Conservation (phyloP, 345 rosid genomes). For the Anacardium occidentale region DNA sequence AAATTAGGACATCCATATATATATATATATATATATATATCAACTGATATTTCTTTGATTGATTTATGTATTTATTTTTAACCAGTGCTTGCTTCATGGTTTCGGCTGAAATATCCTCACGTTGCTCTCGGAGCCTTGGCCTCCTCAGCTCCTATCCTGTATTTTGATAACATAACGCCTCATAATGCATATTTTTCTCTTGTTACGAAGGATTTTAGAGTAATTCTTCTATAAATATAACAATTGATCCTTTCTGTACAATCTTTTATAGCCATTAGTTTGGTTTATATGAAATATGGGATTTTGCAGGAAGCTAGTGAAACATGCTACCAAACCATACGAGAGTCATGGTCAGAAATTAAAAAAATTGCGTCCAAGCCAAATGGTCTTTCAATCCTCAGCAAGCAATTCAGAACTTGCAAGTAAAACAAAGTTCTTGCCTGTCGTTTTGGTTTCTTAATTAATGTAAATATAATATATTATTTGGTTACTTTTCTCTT, state of each 20-base stretch:
- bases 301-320: constrained; percentile 21
- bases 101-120: constrained; percentile 55
- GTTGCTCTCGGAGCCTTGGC: constrained; percentile 56
- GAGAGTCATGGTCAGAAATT: constrained; percentile 36
- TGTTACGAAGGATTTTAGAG: constrained; percentile 34
- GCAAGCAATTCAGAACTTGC: constrained; percentile 52
- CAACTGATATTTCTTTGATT: no score
- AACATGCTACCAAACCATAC: constrained; percentile 34
- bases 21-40: no score
- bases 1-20: no score
- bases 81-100: constrained; percentile 54
- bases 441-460: no score
- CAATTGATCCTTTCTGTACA: background rate
- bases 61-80: no score
- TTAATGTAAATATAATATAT: no score
- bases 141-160: constrained; percentile 53
- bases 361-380: constrained; percentile 41
- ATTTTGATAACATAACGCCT: constrained; percentile 40
- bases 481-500: background rate
- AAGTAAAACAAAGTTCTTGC: constrained; percentile 11
- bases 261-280: no score
- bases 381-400: constrained; percentile 44
- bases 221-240: constrained; percentile 9
- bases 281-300: background rate
- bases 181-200: constrained; percentile 31